phyloP scores from a whole-genome alignment of 495 filamentous ascomycete genomes.

The Entonaema liquescens region DNA sequence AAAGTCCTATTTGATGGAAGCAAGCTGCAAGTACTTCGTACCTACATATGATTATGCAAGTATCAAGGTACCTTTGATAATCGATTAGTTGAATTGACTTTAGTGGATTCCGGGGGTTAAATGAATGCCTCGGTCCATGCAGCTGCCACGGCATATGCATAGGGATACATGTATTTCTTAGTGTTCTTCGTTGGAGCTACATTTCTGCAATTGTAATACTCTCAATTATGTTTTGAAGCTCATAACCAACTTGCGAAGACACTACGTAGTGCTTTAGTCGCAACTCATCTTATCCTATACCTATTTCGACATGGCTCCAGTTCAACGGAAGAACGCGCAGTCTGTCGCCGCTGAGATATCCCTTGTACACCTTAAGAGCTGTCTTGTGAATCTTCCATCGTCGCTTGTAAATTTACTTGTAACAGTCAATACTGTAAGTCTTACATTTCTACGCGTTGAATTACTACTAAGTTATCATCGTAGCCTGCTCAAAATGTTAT shows the following conservation, averaged over 20 bases:
- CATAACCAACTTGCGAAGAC: background rate
- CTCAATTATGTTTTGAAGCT: conserved; percentile 12
- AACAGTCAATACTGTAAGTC: conserved; percentile 84
- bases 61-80: background rate
- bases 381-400: conserved; percentile 91
- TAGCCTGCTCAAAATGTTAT: conserved; percentile 94
- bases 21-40: background rate
- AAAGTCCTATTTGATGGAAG: background rate
- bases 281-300: background rate
- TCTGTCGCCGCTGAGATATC: conserved; percentile 78
- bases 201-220: background rate
- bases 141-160: conserved; percentile 28
- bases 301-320: conserved; percentile 61
- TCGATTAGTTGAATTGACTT: conserved; percentile 1
- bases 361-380: conserved; percentile 86
- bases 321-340: conserved; percentile 65
- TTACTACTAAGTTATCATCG: conserved; percentile 17
- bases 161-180: conserved; percentile 4
- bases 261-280: background rate
- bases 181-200: background rate
- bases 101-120: conserved; percentile 4
- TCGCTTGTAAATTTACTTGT: conserved; percentile 82
- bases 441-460: background rate
- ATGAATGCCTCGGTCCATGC: conserved; percentile 38
- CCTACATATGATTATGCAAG: background rate